Conservation (phyloP, 306 rosid species). For the Delonix regia region DNA sequence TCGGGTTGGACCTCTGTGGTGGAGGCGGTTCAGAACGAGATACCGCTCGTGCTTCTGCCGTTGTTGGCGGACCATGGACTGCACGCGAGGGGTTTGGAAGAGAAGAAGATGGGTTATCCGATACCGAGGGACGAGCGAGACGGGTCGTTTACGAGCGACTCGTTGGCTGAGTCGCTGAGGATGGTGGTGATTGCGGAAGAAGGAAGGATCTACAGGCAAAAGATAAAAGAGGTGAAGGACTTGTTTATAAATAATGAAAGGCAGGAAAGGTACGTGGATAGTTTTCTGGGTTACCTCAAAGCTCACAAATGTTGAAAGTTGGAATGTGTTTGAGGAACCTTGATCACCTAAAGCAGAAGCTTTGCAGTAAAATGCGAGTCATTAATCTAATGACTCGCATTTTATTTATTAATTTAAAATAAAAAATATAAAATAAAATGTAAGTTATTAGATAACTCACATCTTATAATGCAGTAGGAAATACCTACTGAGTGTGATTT, state of each 20-base stretch:
- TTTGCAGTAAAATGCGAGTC: too few relatives aligned
- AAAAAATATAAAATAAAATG: too few relatives aligned
- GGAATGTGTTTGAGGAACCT: too few relatives aligned
- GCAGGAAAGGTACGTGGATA: not conserved
- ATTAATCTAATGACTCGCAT: too few relatives aligned
- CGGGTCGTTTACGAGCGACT: constrained; percentile 34
- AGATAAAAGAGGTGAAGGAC: constrained; percentile 7
- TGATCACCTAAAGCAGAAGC: too few relatives aligned
- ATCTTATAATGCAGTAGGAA: too few relatives aligned
- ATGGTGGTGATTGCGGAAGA: constrained; percentile 32
- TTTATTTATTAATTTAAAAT: too few relatives aligned
- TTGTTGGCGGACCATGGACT: constrained; percentile 39
- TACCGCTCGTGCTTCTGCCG: constrained; percentile 9
- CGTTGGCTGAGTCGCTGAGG: constrained; percentile 8
- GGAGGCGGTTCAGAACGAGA: not conserved
- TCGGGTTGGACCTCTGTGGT: constrained; percentile 14
- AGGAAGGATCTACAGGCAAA: constrained; percentile 39
- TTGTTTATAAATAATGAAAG: not conserved
- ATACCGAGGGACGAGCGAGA: constrained; percentile 34
- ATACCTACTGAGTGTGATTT: too few relatives aligned
- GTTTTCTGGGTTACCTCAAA: constrained; percentile 42
- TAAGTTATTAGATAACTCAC: too few relatives aligned
- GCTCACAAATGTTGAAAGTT: too few relatives aligned
- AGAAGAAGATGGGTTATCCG: constrained; percentile 35
- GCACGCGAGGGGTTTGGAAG: constrained; percentile 30